phyloP scores from a whole-genome alignment of 2,329 filamentous ascomycete species.

The Colletotrichum destructivum region DNA sequence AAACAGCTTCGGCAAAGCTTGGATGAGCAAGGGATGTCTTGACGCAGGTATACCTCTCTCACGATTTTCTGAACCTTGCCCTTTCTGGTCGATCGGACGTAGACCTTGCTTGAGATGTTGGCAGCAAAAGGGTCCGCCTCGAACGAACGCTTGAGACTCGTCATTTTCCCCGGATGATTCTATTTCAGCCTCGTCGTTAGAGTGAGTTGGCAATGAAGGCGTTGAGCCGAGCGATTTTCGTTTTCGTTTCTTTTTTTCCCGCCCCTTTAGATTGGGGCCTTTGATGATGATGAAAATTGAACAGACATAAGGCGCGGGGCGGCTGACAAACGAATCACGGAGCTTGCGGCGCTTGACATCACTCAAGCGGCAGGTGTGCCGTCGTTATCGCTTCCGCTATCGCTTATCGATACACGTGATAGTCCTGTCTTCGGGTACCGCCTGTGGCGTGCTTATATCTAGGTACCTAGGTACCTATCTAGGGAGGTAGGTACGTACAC shows the following conservation, averaged over 20 bases:
- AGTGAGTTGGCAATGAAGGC: slow-evolving; percentile 22
- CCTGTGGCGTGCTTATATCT: too few species aligned
- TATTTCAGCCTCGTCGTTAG: not conserved
- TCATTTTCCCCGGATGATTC: slow-evolving; percentile 62
- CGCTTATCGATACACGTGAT: slow-evolving; percentile 2
- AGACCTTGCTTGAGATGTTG: slow-evolving; percentile 95
- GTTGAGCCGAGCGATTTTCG: not conserved
- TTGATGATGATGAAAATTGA: slow-evolving; percentile 39
- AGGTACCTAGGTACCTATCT: not conserved
- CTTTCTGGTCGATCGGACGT: slow-evolving; percentile 92
- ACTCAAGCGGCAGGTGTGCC: slow-evolving; percentile 2
- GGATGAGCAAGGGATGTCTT: slow-evolving; percentile 98
- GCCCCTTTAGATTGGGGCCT: slow-evolving; percentile 3
- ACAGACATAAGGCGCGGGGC: slow-evolving; percentile 38
- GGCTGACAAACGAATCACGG: slow-evolving; percentile 44
- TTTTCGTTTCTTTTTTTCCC: not conserved
- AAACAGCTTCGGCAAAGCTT: slow-evolving; percentile 86
- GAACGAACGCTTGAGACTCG: slow-evolving; percentile 74
- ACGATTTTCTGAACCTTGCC: slow-evolving; percentile 99
- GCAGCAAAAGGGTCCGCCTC: slow-evolving; percentile 70
- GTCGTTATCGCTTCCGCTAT: slow-evolving; percentile 41
- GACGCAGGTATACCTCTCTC: slow-evolving; percentile 93
- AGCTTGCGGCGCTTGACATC: slow-evolving; percentile 21
- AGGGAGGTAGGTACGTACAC: not conserved
- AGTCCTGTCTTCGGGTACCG: not conserved